Evolutionary conservation across 1,284 basidiomycete species (phyloP).

Genomic region (Fistulina hepatica): DNA sequence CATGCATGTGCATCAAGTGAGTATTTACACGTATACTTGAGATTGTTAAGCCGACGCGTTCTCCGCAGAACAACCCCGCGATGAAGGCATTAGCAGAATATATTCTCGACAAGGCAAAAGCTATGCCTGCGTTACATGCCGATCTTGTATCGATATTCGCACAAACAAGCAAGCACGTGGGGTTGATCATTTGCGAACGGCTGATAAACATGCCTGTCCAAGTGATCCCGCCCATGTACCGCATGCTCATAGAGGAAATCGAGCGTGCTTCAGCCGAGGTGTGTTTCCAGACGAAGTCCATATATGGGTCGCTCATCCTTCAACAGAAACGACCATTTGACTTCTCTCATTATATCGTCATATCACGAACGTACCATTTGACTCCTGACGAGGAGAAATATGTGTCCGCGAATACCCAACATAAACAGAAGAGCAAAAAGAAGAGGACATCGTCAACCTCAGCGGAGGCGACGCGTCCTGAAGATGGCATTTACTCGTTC

Average conservation of each 20-base stretch:
- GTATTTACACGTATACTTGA: conserved; percentile 15
- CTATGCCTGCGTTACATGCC: conserved; percentile 38
- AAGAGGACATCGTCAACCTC: conserved; percentile 26
- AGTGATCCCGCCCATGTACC: conserved; percentile 81
- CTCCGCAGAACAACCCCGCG: conserved; percentile 40
- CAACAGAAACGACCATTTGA: conserved; percentile 52
- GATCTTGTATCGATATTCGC: conserved; percentile 44
- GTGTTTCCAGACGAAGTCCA: too few relatives aligned
- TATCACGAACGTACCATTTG: conserved; percentile 67
- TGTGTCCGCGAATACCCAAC: conserved; percentile 25
- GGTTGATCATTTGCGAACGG: conserved; percentile 75
- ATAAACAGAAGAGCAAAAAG: conserved; percentile 22
- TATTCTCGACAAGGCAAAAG: conserved; percentile 37
- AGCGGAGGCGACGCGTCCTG: conserved; percentile 20
- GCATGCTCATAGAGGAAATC: conserved; percentile 77
- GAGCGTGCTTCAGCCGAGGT: conserved; percentile 56
- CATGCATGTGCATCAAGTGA: conserved; percentile 64
- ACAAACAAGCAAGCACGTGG: conserved; percentile 47
- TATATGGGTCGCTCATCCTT: too few relatives aligned
- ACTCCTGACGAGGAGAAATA: conserved; percentile 46
- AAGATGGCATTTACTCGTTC: conserved; percentile 56
- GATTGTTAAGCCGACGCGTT: not conserved
- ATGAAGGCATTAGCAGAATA: conserved; percentile 68
- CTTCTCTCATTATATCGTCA: conserved; percentile 62
- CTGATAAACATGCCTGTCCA: conserved; percentile 91